Evolutionary conservation across 179 eudicot species (phyloP).

Genomic region (Kewa caespitosa): DNA sequence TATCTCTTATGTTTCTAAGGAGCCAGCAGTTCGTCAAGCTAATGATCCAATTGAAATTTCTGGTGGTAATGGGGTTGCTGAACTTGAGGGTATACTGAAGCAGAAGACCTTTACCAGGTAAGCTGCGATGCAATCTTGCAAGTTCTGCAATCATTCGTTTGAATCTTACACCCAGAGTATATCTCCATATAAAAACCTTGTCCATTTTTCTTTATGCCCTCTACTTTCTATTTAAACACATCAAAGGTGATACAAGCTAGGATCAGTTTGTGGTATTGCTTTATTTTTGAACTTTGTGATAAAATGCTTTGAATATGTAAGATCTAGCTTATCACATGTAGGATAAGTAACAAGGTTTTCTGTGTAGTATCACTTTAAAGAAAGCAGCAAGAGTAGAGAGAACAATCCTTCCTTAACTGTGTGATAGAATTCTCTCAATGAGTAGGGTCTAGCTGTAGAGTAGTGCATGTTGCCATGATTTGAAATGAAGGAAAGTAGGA

Average conservation of each 20-base stretch:
- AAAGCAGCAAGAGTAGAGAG: too few species aligned
- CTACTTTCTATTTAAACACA: too few species aligned
- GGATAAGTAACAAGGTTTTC: too few species aligned
- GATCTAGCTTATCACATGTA: too few species aligned
- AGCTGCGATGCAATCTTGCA: slow-evolving; percentile 10
- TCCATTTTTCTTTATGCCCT: neutral
- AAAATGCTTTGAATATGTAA: neutral
- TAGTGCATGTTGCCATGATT: too few species aligned
- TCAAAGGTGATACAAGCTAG: neutral
- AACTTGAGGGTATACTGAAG: slow-evolving; percentile 71
- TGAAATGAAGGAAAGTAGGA: too few species aligned
- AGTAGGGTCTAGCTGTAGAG: neutral
- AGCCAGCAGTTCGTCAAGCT: slow-evolving; percentile 24
- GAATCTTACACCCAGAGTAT: neutral
- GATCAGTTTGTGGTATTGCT: neutral
- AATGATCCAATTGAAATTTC: slow-evolving; percentile 22
- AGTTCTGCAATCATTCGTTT: neutral
- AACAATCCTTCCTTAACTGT: neutral
- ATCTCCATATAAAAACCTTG: neutral
- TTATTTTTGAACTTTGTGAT: neutral
- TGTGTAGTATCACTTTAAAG: too few species aligned
- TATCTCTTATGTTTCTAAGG: slow-evolving; percentile 31
- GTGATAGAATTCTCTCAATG: neutral
- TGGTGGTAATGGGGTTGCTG: slow-evolving; percentile 46
- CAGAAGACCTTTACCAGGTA: slow-evolving; percentile 85